Evolutionary conservation across 768 basidiomycete species (phyloP).

Genomic region (Tulasnella sp.): DNA sequence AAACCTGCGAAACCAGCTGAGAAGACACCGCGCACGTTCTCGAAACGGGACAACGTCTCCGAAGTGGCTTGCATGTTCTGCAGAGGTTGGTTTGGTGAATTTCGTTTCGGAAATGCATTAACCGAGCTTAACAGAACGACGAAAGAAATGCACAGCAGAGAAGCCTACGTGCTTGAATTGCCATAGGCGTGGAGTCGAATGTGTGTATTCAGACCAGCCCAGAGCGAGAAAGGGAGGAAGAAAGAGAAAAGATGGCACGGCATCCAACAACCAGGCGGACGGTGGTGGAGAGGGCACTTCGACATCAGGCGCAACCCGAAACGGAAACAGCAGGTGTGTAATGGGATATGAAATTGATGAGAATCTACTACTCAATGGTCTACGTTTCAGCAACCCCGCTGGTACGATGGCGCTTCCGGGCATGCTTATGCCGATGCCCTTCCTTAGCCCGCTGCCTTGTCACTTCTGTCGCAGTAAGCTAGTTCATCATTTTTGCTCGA

Average conservation of each 20-base stretch:
- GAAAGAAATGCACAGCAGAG: constrained; percentile 33
- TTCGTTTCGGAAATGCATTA: not conserved
- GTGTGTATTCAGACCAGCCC: constrained; percentile 28
- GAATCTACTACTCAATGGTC: too few species aligned
- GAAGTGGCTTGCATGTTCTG: constrained; percentile 34
- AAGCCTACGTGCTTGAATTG: constrained; percentile 32
- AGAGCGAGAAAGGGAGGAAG: constrained; percentile 27
- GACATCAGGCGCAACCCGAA: not conserved
- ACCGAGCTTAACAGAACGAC: constrained; percentile 25
- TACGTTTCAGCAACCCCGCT: not conserved
- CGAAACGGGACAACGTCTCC: constrained; percentile 31
- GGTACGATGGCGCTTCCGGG: constrained; percentile 12
- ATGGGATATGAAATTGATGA: not conserved
- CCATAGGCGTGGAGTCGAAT: constrained; percentile 26
- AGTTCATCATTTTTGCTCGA: not conserved
- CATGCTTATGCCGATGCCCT: constrained; percentile 30
- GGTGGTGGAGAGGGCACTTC: not conserved
- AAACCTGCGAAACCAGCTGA: not conserved
- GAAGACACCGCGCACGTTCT: constrained; percentile 18
- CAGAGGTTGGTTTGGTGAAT: constrained; percentile 22
- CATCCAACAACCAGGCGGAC: constrained; percentile 14
- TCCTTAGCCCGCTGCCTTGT: constrained; percentile 32
- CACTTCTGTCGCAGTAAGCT: constrained; percentile 28
- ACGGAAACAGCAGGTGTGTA: not conserved
- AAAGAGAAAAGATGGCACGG: constrained; percentile 28